Evolutionary conservation across 192 early-diverging fungal species (phyloP), one percentile per base, ranked within the genome.

Genomic region (Backusella luteola): DNA sequence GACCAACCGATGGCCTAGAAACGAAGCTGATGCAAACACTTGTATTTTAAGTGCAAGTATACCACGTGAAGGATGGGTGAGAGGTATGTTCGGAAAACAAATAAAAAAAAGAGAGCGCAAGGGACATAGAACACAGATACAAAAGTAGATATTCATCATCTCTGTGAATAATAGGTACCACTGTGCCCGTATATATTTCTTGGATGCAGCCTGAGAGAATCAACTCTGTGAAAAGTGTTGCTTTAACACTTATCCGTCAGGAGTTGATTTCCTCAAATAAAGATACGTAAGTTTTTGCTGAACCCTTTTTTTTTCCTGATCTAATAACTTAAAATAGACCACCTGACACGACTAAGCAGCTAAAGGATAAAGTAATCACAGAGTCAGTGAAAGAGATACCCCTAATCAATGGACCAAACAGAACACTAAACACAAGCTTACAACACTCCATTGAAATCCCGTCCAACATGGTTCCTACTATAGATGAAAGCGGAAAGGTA

Each of bases 301-400:
- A 21, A 9, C 15, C 21, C 8, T 26, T 56, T 56, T 56, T 59
- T 59, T 59, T 26, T 23, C 21, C 15, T 23, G 8, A 59, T 26
- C 2, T 12, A 59, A 11, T 2, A 23, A 21, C 17, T 59, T 12
- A 23, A 38, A 36, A 35, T 11, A 69, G 67, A 38, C 36, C 36
- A 69, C 67, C 67, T 19, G 67, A 69, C 4, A 69, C 39, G 67
- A 69, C 67, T 21, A 69, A 69, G 17, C 67, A 69, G n/a, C 21
- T 69, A 38, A 23, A 69, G 23, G 67, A 69, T 17, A 69, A 69
- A 36, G 8, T 69, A 12, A 21, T 69, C 41, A 29, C 21, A 63
- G n/a, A 23, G 1, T 21, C 68, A 21, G 68, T 21, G 14, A 69
- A 38, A 69, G 38, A 41, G 21, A 23, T 69, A 41, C 0, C 4